Base-by-base conservation (phyloP, 2,329 filamentous ascomycete species). In the Fusarium sp. region DNA sequence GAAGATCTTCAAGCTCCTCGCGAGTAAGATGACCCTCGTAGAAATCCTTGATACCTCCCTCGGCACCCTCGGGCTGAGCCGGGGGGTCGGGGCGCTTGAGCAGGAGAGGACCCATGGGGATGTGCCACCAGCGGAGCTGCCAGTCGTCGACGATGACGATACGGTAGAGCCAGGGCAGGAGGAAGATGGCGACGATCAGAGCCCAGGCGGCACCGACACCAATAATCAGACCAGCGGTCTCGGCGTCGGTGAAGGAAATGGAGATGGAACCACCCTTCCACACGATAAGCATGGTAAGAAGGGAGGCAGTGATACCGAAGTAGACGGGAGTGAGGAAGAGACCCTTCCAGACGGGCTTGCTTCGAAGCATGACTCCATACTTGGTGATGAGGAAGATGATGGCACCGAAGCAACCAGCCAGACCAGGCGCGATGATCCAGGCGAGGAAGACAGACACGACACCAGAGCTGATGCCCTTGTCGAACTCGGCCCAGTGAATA, bases 31-130 rank as follows among this genome's bases (percentile, higher is more conserved):
- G 88, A 2, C 89, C 89, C 58, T 83, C 84, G 79, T 91, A 91
- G 78, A 88, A 91, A 77, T 91, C 84, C 65, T 85, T 83, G 41
- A 91, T 83, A 9, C 80, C 83, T 59, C 82, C 82, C 4, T 92
- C 92, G 9, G 91, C 82, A 9, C 92, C 92, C 83, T 94, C 89
- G 20, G 91, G 92, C 85, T 95, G 93, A 72, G 83, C 78, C 5
- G 85, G 84, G 0, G 83, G 81, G 1, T 83, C 79, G 2, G 81
- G 82, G 9, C 86, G 85, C 25, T 79, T 81, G 39, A 89, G 85
- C 2, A 91, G 84, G 0, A 90, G 80, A 23, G 88, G 89, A 0
- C 90, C 90, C 30, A 85, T 77, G 70, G 84, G 72, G 64, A 92
- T 84, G 73, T 91, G 84, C 80, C 84, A 91, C 82, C 86, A 83